Base-by-base conservation (phyloP, 176 grass and related monocot genomes). In the Calamus simplicifolius region DNA sequence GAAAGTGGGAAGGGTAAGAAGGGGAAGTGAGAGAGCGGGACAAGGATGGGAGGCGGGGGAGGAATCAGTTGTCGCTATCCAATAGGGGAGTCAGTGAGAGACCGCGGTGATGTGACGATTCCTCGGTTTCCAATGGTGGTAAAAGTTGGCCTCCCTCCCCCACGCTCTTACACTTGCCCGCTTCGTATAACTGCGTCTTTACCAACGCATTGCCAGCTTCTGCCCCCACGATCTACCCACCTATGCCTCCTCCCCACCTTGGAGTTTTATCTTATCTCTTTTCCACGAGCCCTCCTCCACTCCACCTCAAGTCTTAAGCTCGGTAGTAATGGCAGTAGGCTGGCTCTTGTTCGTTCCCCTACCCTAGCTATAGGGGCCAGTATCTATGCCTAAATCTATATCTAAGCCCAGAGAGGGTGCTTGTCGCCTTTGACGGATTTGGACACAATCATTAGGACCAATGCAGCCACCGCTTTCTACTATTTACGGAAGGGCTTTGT, bases 371-470 rank as follows among this genome's bases (percentile, higher is more conserved):
- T 43, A 43, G 35, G 8, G 7, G 35, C 12, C 35, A 12, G 8
- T 13, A 43, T 13, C 35, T 10, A 43, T 43, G 35, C 2, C 35
- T 43, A 13, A 43, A 43, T 12, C 35, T 43, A 43, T 43, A 43
- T 13, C 35, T 43, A 43, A 43, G 12, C 5, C 35, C 35, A 43
- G 35, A 43, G 35, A 1, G 43, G 19, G 49, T 51, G 38, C 14
- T 50, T 50, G 21, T n/a, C 23, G 29, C 48, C 62, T 78, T 78
- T 72, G 61, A 87, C 79, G 79, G 75, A 87, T 82, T 82, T 79
- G 43, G 74, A 61, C 70, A 87, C 84, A 82, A 87, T 82, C 84
- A 87, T 87, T 87, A 82, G 79, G 63, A 67, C 70, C 70, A 79
- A 75, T 74, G 84, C 28, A 69, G 84, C 64, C 66, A 79, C 71